Evolutionary conservation across 768 basidiomycete genomes (phyloP).

Genomic region (Russula vinacea): DNA sequence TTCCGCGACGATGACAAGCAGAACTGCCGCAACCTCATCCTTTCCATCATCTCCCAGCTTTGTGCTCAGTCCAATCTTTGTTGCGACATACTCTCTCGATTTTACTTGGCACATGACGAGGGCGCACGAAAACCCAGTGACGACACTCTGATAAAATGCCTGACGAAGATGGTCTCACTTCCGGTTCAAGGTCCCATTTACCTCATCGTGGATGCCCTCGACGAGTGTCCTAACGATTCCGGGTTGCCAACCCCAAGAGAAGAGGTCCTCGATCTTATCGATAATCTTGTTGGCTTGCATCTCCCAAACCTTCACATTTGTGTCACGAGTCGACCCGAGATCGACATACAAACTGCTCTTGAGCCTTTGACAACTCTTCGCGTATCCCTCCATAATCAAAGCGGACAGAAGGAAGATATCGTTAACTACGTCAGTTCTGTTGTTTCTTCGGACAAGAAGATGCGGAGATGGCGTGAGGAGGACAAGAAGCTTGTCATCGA

Average conservation of each 20-base stretch:
- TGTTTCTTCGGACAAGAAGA: constrained; percentile 1
- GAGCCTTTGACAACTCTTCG: too few species aligned
- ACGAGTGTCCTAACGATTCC: too few species aligned
- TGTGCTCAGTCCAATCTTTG: not conserved
- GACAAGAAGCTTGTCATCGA: too few species aligned
- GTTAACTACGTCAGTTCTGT: not conserved
- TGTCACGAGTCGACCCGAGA: too few species aligned
- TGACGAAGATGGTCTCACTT: not conserved
- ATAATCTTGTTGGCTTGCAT: too few species aligned
- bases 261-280: too few species aligned
- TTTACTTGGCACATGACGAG: not conserved
- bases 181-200: not conserved
- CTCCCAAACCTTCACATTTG: too few species aligned
- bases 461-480: constrained; percentile 16
- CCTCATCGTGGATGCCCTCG: not conserved
- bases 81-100: not conserved
- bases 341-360: too few species aligned
- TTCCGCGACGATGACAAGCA: not conserved
- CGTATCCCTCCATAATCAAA: constrained; percentile 7
- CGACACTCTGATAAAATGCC: not conserved
- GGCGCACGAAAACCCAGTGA: not conserved
- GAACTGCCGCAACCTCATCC: not conserved
- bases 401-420: constrained; percentile 7
- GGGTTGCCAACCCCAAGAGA: too few species aligned
- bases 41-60: not conserved